Percentiles rank a stretch among this genome's conserved stretches.
These are phyloP conservation scores for Xylaria bambusicola DNA, from an alignment of 495 filamentous ascomycete species.

Conservation along the genomic window DNA sequence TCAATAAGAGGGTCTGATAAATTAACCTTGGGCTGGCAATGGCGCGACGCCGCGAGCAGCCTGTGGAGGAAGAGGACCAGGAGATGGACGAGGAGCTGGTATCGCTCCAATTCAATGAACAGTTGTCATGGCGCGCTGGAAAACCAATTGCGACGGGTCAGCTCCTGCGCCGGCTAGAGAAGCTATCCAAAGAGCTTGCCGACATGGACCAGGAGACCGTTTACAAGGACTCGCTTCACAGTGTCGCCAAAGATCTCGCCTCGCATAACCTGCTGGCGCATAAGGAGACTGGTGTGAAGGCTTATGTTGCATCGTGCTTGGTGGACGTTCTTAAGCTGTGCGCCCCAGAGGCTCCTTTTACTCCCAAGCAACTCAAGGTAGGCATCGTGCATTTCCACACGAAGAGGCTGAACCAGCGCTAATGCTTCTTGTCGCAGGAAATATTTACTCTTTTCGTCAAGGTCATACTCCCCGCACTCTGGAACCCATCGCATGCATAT, in stretches of 20 bases:
- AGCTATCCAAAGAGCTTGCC: constrained; percentile 79
- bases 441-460: constrained; percentile 88
- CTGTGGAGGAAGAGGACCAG: constrained; percentile 36
- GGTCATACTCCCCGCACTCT: constrained; percentile 78
- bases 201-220: constrained; percentile 86
- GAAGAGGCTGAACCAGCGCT: constrained; percentile 9
- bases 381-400: constrained; percentile 13
- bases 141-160: constrained; percentile 83
- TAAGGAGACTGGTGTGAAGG: constrained; percentile 90
- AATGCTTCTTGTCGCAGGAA: constrained; percentile 58
- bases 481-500: constrained; percentile 86
- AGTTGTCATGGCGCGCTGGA: constrained; percentile 88
- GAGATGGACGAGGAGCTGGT: constrained; percentile 38
- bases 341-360: constrained; percentile 95
- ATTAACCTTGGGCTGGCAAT: constrained; percentile 20
- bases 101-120: constrained; percentile 74
- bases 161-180: constrained; percentile 76
- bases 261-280: constrained; percentile 79
- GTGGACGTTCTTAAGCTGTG: constrained; percentile 93
- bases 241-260: constrained; percentile 86
- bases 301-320: constrained; percentile 83
- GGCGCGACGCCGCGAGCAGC: constrained; percentile 35
- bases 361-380: constrained; percentile 85
- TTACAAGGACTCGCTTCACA: constrained; percentile 74
- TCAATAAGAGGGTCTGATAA: too few species aligned